phyloP scores from a whole-genome alignment of 148 eudicot species.

The Diospyros lotus region DNA sequence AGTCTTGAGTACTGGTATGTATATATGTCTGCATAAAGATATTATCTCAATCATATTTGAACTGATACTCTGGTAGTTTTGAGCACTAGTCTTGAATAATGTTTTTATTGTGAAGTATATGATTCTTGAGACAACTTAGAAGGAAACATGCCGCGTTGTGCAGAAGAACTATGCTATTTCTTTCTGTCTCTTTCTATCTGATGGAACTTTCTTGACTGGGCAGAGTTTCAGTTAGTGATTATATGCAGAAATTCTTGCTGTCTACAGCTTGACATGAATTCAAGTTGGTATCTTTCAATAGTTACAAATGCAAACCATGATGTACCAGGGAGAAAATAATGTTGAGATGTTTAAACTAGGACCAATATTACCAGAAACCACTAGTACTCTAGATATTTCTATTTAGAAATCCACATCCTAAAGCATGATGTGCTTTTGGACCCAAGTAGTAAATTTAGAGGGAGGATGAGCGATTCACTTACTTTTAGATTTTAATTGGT shows the following conservation, averaged over 20 bases:
- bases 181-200: background rate
- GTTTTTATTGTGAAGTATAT: background rate
- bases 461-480: too few relatives aligned
- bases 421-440: too few relatives aligned
- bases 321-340: background rate
- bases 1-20: constrained; percentile 92
- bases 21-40: background rate
- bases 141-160: constrained; percentile 3
- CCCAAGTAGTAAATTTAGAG: too few relatives aligned
- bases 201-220: background rate
- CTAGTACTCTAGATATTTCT: too few relatives aligned
- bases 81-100: background rate
- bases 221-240: background rate
- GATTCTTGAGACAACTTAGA: background rate
- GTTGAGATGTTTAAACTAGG: background rate
- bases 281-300: background rate
- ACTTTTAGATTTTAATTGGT: too few relatives aligned
- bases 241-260: background rate
- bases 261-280: background rate
- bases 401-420: too few relatives aligned
- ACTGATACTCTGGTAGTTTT: background rate
- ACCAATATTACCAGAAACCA: background rate
- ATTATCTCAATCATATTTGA: background rate
- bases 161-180: background rate
- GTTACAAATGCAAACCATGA: background rate